Base-by-base conservation (phyloP, 1,284 basidiomycete genomes). In the Bjerkandera adusta region DNA sequence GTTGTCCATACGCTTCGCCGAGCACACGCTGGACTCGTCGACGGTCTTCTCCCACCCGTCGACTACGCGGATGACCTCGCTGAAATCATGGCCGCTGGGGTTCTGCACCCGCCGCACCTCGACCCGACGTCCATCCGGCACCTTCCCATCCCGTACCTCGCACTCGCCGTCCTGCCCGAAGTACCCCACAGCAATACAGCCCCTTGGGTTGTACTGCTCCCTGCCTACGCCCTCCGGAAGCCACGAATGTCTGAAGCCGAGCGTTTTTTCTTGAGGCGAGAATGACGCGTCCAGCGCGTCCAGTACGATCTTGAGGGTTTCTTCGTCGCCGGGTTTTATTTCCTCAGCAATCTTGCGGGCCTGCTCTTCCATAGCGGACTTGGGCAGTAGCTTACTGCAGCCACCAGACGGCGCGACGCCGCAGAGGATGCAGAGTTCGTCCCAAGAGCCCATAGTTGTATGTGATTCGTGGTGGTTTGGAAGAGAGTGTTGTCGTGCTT, bases 381-480 rank as follows among this genome's bases (percentile, higher is more conserved):
- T 13, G 3, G 24, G 26, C 10, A 48, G 24, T 2, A 48, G 34
- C 13, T 33, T 20, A 21, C 32, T 25, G 11, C 40, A 41, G 3
- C 47, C 47, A 20, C 40, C 41, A 8, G 15, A 30, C 3, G 42
- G 30, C 5, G 30, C 20, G 10, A 43, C 26, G 15, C 47, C 47
- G 27, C 47, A 48, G 5, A 48, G 34, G 11, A 48, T 16, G 18
- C 47, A 48, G 2, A 48, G 40, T 18, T 48, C 47, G 24, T 48
- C 47, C 47, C 47, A 48, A n/a, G 40, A 43, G 27, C 47, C 47
- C 41, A 48, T 48, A n/a, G n/a, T 25, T 39, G n/a, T 24, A n/a
- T n/a, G n/a, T n/a, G n/a, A n/a, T n/a, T n/a, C n/a, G n/a, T n/a
- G n/a, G n/a, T n/a, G n/a, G n/a, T n/a, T n/a, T n/a, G n/a, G n/a